These are phyloP conservation scores for Exserohilum turcica DNA, from an alignment of 2,329 filamentous ascomycete genomes.

Conservation along the genomic window DNA sequence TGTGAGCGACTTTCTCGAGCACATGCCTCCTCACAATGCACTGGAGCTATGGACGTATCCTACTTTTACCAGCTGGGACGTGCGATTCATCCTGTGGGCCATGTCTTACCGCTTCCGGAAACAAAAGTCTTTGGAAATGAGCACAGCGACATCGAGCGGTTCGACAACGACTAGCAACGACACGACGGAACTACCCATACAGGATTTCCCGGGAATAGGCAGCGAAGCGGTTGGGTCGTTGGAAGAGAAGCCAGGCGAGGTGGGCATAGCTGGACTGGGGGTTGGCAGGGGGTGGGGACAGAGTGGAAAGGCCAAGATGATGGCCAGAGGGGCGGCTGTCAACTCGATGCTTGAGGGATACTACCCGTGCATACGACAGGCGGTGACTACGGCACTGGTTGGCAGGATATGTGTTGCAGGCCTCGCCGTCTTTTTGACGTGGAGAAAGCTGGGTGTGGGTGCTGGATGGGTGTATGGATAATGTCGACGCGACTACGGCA, in stretches of 20 bases:
- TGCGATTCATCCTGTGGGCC: conserved; percentile 63
- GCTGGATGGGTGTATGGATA: background rate
- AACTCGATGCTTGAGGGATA: conserved; percentile 59
- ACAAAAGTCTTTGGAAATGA: conserved; percentile 42
- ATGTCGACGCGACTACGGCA: too few relatives aligned
- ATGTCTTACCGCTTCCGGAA: conserved; percentile 62
- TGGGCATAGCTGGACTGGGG: conserved; percentile 53
- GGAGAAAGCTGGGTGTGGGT: conserved; percentile 24
- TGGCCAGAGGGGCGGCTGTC: conserved; percentile 49
- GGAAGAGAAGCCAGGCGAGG: conserved; percentile 48
- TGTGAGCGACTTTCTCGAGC: conserved; percentile 69
- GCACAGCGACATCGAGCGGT: conserved; percentile 14
- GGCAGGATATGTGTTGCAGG: conserved; percentile 41
- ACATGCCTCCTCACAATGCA: conserved; percentile 67
- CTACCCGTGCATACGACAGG: conserved; percentile 56
- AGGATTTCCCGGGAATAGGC: conserved; percentile 32
- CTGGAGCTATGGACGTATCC: conserved; percentile 70
- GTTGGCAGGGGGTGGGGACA: conserved; percentile 49
- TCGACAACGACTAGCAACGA: conserved; percentile 4
- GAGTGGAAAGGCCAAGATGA: conserved; percentile 44
- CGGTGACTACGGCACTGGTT: conserved; percentile 52
- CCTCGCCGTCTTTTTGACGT: conserved; percentile 27
- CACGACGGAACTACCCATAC: conserved; percentile 26
- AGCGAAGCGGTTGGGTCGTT: conserved; percentile 29
- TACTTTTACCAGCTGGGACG: conserved; percentile 68